Conservation (phyloP, 2,329 filamentous ascomycete genomes). For the Ophiostoma piceae region DNA sequence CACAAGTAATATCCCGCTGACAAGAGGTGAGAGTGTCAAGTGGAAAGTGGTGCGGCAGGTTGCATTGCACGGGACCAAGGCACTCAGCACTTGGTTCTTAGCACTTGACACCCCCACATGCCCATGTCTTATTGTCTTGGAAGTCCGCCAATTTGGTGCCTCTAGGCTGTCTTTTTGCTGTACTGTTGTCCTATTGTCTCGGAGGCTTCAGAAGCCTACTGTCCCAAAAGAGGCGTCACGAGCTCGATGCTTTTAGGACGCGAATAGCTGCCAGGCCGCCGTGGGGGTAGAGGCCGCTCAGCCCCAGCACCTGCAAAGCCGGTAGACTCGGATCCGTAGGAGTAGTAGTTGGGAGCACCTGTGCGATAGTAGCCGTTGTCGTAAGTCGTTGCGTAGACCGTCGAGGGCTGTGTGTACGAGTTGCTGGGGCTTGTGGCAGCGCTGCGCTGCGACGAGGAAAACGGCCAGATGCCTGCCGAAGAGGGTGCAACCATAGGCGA, state of each 20-base stretch:
- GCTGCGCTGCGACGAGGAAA: constrained; percentile 41
- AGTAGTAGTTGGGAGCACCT: constrained; percentile 40
- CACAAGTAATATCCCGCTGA: constrained; percentile 6
- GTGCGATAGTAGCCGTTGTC: constrained; percentile 41
- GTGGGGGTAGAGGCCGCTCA: constrained; percentile 54
- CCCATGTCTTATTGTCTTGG: background rate
- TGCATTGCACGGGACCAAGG: constrained; percentile 13
- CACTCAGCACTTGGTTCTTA: background rate
- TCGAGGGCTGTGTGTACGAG: constrained; percentile 40
- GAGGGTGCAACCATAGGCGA: constrained; percentile 41
- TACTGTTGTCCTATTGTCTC: background rate
- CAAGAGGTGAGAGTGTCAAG: constrained; percentile 13
- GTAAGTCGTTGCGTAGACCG: constrained; percentile 50
- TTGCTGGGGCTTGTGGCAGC: constrained; percentile 48
- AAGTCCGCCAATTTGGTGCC: background rate
- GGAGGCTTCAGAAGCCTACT: constrained; percentile 32
- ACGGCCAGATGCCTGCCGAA: constrained; percentile 48
- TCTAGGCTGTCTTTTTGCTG: background rate
- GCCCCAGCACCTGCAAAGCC: constrained; percentile 32
- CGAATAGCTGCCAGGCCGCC: constrained; percentile 42
- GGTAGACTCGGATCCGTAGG: constrained; percentile 30
- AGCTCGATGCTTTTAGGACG: constrained; percentile 60
- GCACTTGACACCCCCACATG: constrained; percentile 11
- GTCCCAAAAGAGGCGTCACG: constrained; percentile 54
- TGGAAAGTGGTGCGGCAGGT: background rate